Evolutionary conservation across 768 basidiomycete species (phyloP).

Genomic region (Mycena rebaudengoi): DNA sequence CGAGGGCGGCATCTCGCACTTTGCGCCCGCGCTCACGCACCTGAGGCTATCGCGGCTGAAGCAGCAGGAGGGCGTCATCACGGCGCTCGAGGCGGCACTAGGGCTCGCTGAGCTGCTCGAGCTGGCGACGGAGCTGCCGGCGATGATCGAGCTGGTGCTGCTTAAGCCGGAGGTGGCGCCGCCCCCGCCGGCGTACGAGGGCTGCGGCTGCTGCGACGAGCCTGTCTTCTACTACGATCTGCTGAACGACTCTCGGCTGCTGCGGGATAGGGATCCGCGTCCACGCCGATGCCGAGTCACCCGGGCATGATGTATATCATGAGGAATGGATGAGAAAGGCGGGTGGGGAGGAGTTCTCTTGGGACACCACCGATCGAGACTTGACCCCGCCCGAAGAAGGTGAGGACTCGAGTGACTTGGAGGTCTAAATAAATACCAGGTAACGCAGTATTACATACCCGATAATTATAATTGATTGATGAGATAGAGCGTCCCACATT

Average conservation of each 20-base stretch:
- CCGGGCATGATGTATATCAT: background rate
- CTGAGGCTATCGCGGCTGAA: slow-evolving; percentile 23
- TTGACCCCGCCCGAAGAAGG: no score
- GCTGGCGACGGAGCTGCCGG: background rate
- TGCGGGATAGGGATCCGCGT: background rate
- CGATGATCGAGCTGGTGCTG: background rate
- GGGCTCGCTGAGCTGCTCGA: background rate
- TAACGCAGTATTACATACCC: no score
- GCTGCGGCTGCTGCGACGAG: background rate
- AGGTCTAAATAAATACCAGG: no score
- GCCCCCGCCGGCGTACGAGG: background rate
- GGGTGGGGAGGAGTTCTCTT: background rate
- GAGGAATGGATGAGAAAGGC: slow-evolving; percentile 13
- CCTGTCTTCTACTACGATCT: background rate
- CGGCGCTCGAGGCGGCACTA: background rate
- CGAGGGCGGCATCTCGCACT: slow-evolving; percentile 29
- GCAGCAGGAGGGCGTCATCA: background rate
- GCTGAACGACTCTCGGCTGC: background rate
- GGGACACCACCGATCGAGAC: no score
- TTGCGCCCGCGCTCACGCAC: slow-evolving; percentile 30
- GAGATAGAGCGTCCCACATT: no score
- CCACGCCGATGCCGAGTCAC: background rate
- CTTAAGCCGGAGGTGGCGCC: background rate
- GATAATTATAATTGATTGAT: no score
- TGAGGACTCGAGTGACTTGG: no score